phyloP scores from a whole-genome alignment of 345 rosid genomes.

The Gossypium stocksii region DNA sequence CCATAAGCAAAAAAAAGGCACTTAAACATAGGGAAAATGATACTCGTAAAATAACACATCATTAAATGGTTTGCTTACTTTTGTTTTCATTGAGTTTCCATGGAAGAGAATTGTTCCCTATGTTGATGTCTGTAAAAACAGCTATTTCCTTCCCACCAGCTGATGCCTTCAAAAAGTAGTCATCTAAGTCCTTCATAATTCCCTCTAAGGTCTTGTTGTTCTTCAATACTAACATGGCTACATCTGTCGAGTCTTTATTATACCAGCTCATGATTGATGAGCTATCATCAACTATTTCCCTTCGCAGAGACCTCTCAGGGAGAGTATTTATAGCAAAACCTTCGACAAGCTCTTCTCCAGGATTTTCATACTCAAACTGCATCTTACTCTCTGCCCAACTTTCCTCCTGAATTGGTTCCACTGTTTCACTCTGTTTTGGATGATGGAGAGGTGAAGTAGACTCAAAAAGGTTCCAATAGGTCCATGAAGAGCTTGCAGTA shows the following conservation, averaged over 20 bases:
- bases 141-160: slow-evolving; percentile 68
- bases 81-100: slow-evolving; percentile 51
- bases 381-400: slow-evolving; percentile 64
- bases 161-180: slow-evolving; percentile 81
- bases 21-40: neutral
- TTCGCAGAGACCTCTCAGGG: slow-evolving; percentile 35
- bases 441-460: slow-evolving; percentile 23
- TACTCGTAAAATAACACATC: neutral
- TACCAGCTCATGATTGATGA: slow-evolving; percentile 52
- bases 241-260: slow-evolving; percentile 41
- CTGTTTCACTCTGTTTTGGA: slow-evolving; percentile 25
- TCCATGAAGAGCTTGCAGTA: slow-evolving; percentile 42
- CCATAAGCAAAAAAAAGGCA: neutral
- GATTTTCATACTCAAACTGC: slow-evolving; percentile 64
- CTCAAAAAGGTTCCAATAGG: slow-evolving; percentile 46
- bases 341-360: slow-evolving; percentile 34
- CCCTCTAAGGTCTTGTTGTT: slow-evolving; percentile 60
- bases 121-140: slow-evolving; percentile 58
- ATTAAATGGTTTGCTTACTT: slow-evolving; percentile 36
- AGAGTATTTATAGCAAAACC: slow-evolving; percentile 22
- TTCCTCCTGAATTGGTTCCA: slow-evolving; percentile 51
- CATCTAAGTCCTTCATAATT: slow-evolving; percentile 76
- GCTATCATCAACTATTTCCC: slow-evolving; percentile 43
- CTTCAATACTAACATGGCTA: slow-evolving; percentile 38
- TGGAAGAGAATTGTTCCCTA: slow-evolving; percentile 43